phyloP scores from a whole-genome alignment of 164 flowering plant genomes.

The Liquidambar formosana region DNA sequence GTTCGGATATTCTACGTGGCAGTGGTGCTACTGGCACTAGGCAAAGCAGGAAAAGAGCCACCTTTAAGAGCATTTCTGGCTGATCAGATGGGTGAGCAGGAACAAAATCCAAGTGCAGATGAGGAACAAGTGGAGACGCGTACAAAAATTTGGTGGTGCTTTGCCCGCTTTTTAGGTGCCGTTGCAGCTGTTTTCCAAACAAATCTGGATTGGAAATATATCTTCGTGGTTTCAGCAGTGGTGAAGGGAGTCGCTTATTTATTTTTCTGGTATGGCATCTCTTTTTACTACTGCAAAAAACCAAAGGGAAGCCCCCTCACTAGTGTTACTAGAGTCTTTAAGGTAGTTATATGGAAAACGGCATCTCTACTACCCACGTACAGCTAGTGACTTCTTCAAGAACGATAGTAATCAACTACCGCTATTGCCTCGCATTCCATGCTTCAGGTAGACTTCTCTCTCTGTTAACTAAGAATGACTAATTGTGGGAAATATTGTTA shows the following conservation, averaged over 20 bases:
- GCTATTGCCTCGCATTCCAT: no score
- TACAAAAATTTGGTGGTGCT: constrained; percentile 18
- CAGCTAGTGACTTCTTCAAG: constrained; percentile 1
- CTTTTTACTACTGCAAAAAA: constrained; percentile 7
- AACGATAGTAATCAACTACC: background rate
- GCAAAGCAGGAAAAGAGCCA: constrained; percentile 19
- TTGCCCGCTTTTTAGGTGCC: background rate
- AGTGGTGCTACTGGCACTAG: constrained; percentile 21
- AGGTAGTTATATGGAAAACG: constrained; percentile 18
- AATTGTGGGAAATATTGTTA: no score
- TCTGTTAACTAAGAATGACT: no score
- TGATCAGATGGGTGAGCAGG: constrained; percentile 14
- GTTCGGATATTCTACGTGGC: constrained; percentile 4
- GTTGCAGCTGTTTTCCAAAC: background rate
- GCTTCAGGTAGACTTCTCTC: no score
- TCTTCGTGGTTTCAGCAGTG: background rate
- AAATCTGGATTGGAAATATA: background rate
- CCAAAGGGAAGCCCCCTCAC: constrained; percentile 14
- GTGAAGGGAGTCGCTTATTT: constrained; percentile 7
- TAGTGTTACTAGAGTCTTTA: constrained; percentile 8
- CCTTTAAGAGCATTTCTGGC: constrained; percentile 13
- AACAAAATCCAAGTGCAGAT: background rate
- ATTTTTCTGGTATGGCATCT: constrained; percentile 11
- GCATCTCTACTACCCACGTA: constrained; percentile 13
- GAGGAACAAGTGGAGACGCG: constrained; percentile 1